Base-by-base conservation (phyloP, 495 filamentous ascomycete species). In the Penicillium maclennaniae region DNA sequence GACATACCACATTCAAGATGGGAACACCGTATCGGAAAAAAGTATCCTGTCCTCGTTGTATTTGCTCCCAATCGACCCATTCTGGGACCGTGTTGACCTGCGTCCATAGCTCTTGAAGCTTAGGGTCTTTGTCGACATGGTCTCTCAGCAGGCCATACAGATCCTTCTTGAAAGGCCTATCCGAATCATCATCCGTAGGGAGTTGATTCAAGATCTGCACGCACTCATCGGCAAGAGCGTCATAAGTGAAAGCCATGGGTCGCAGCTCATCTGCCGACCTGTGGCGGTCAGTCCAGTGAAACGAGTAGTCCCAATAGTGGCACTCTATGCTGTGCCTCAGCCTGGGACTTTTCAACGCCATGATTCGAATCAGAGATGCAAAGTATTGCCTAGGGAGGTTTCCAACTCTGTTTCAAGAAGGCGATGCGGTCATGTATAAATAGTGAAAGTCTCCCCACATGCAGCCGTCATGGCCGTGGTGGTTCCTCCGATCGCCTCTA, bases 61-160 rank as follows among this genome's bases (percentile, higher is more conserved):
- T 86, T 62, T 91, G 87, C 9, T 79, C 76, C 88, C 87, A 93
- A 65, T 91, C 83, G 1, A 95, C 89, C 89, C 89, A 95, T 14
- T 76, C 69, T 0, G 88, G 90, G 17, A 91, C 67, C 1, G 80
- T 84, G 57, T 83, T 86, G 45, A 89, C 72, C 60, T 92, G 77
- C 0, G 55, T 63, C 89, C 88, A 91, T 6, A 95, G 63, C 28
- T 77, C 59, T 8, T 69, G 58, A 27, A 91, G 72, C 46, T 77
- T 79, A 7, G 77, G 71, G 62, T 91, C 80, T 7, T 74, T 67
- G 9, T 69, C 56, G 7, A 74, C 74, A 67, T 91, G 76, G 10
- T 84, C 73, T 47, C 72, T 68, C 16, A 92, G 69, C 16, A 89
- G 62, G 1, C 62, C 69, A 63, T 87, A 90, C 12, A 88, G 58